Evolutionary conservation across 2,329 filamentous ascomycete genomes (phyloP), one percentile per base, ranked within the genome.

Genomic region (Teratosphaeria viscida): DNA sequence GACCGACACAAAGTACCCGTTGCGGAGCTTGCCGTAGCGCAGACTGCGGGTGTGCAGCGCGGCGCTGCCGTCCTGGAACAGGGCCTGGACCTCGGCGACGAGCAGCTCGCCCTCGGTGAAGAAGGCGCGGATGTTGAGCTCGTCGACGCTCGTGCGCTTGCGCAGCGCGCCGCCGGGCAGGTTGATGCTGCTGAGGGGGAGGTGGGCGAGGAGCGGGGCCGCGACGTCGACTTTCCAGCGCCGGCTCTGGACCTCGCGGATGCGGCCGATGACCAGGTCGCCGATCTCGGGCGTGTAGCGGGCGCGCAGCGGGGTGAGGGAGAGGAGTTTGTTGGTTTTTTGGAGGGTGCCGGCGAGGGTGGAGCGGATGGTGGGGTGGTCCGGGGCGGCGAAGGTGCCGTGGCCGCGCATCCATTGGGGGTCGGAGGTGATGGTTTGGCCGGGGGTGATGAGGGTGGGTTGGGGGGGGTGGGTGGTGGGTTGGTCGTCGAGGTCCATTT

Each of bases 401-500:
- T 99, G 94, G 69, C 94, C 94, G 77, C 91, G 76, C 92, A 97
- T 97, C 90, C 90, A 97, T 79, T 96, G 91, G n/a, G 90, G 82
- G 74, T 96, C 91, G 64, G 86, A 83, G 11, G 92, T 96, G 67
- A 97, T 89, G 62, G 88, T 77, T 72, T 95, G 89, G 69, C 92
- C 94, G 0, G 92, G 92, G 0, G 92, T 96, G 66, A 96, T 87
- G 65, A 96, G 87, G 39, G 72, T 74, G 56, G 72, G 69, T 56
- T 71, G 73, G 58, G 70, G 67, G 32, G 74, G 68, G 57, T 73
- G 73, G 59, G 72, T 72, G 57, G 80, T 77, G 37, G 78, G 77
- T 60, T 75, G 67, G 62, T 82, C 79, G 60, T 82, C 80, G 54
- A 77, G 75, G 63, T 80, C 76, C 65, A 74, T 72, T 57, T 70